A percentile compares a stretch with the other conserved stretches of the same genome.
Evolutionary conservation across 805 yeast genomes (phyloP).

Genomic region (Allodekkera sacchari): DNA sequence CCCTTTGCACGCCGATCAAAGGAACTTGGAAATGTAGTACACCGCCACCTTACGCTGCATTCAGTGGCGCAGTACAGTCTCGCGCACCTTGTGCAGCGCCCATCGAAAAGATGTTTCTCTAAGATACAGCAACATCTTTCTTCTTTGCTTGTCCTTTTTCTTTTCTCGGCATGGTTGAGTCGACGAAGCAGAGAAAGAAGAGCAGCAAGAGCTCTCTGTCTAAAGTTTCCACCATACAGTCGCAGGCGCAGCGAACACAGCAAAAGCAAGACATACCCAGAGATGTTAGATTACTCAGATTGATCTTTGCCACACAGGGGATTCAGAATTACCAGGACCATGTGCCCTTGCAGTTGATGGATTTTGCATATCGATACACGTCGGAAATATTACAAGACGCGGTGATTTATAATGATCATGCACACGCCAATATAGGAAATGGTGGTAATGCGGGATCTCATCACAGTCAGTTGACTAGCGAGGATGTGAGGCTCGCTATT

Average conservation of each 20-base stretch:
- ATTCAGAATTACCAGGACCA: conserved; percentile 90
- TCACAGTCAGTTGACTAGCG: conserved; percentile 57
- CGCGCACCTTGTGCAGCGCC: too few relatives aligned
- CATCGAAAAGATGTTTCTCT: not conserved
- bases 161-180: conserved; percentile 1
- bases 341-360: conserved; percentile 93
- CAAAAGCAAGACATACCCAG: conserved; percentile 50
- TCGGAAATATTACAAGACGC: conserved; percentile 85
- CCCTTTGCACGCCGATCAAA: too few relatives aligned
- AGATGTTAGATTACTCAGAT: conserved; percentile 83
- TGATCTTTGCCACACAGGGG: conserved; percentile 89
- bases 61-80: too few relatives aligned
- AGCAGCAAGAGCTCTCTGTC: not conserved
- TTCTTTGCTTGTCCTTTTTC: not conserved
- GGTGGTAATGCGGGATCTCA: conserved; percentile 30
- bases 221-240: not conserved
- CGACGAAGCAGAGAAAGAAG: not conserved
- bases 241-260: conserved; percentile 1
- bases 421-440: conserved; percentile 33
- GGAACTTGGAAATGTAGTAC: too few relatives aligned
- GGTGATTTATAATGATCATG: conserved; percentile 78
- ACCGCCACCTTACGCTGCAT: too few relatives aligned
- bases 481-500: conserved; percentile 86
- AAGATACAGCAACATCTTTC: not conserved
- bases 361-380: conserved; percentile 89